Base-by-base conservation (phyloP, 2,329 filamentous ascomycete genomes). In the Fusarium subtropicale region DNA sequence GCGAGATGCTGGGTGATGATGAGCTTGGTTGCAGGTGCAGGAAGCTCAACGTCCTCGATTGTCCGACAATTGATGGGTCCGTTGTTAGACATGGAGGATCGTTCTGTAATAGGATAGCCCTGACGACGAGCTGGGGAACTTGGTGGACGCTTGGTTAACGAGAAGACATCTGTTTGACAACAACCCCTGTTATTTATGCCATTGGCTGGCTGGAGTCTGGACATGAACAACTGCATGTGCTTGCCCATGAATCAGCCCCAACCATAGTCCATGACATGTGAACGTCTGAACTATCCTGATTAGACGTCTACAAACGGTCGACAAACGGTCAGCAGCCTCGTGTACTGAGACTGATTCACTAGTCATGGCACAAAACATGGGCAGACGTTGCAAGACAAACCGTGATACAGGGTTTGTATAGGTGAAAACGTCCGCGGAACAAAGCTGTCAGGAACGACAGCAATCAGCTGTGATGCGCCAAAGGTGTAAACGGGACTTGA, bases 1-100 rank as follows among this genome's bases (percentile, higher is more conserved):
- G 79, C 71, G 45, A 83, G 70, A 56, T 81, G 76, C 68, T 85
- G 83, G 20, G 80, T 83, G 51, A 85, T 78, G 66, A 82, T 68
- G 30, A 85, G 77, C 61, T 82, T 83, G 4, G 79, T 80, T 15
- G 84, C 84, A 4, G 84, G 82, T 45, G 75, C 71, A 4, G 84
- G 84, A 20, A 86, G 76, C 41, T 77, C 69, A 41, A 71, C 75
- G 50, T 71, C 68, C 48, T 75, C 67, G n/a, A 76, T 75, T 44
- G 72, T 78, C 65, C 71, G 71, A 56, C 64, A 60, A 16, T 30
- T 55, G 30, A 71, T 31, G 36, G 62, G 65, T 33, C 31, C 26
- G 59, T 53, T 34, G 30, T 56, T 45, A 56, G 72, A 74, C 74
- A 76, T 77, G 68, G 58, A 71, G 60, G 47, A 51, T 36, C 15